A percentile compares a stretch with the other conserved stretches of the same genome.
These are phyloP conservation scores for Flaveria linearis DNA, from an alignment of 129 eudicot species.

Conservation along the genomic window DNA sequence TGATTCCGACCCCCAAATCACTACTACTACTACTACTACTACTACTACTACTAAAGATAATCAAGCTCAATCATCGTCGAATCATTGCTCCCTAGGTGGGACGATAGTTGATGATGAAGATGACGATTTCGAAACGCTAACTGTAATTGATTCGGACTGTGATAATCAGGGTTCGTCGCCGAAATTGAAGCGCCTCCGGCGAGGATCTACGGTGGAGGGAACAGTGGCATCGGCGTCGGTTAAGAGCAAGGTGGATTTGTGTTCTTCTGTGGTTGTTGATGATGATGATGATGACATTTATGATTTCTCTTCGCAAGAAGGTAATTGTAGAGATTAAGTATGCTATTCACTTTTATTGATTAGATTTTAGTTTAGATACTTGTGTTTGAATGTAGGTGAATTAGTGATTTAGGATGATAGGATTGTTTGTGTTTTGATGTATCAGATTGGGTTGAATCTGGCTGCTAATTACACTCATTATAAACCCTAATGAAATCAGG, in stretches of 20 bases:
- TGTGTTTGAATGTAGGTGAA: neutral
- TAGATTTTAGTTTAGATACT: neutral
- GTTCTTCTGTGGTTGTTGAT: constrained; percentile 32
- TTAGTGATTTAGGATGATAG: neutral
- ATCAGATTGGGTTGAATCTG: too few species aligned
- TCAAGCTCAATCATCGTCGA: constrained; percentile 16
- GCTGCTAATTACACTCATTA: neutral
- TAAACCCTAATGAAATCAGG: neutral
- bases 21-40: neutral
- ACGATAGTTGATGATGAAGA: constrained; percentile 28
- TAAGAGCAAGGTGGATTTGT: constrained; percentile 20
- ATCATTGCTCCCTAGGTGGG: constrained; percentile 17
- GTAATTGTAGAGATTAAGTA: constrained; percentile 36
- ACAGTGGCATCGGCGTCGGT: neutral
- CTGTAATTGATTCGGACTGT: constrained; percentile 41
- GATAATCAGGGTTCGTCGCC: constrained; percentile 31
- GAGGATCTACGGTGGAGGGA: constrained; percentile 36
- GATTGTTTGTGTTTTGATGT: neutral
- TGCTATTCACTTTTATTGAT: neutral
- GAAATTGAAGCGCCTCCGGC: constrained; percentile 61
- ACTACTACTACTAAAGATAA: constrained; percentile 13
- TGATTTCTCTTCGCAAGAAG: constrained; percentile 70
- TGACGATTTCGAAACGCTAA: constrained; percentile 47
- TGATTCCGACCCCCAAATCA: constrained; percentile 51
- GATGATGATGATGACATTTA: constrained; percentile 79